Conservation (phyloP, 2,329 filamentous ascomycete species). For the Colletotrichum sp. region DNA sequence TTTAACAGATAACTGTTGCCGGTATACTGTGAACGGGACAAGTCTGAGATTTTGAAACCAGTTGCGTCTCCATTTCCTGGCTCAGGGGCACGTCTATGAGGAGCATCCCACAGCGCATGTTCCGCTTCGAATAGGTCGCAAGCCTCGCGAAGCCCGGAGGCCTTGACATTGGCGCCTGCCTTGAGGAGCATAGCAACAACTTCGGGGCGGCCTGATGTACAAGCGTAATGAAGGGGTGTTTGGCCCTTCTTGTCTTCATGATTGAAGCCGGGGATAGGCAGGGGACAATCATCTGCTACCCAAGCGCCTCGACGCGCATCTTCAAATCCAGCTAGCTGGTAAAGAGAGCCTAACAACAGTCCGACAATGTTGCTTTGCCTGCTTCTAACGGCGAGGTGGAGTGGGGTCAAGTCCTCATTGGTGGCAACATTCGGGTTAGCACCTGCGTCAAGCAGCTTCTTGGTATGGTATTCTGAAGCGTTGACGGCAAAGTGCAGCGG, state of each 20-base stretch:
- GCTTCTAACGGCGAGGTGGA: constrained; percentile 43
- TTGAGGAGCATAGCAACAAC: constrained; percentile 29
- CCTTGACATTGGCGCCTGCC: constrained; percentile 24
- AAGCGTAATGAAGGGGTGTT: constrained; percentile 29
- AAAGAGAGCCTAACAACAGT: constrained; percentile 24
- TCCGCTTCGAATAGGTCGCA: constrained; percentile 23
- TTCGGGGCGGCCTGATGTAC: constrained; percentile 26
- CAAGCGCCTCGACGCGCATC: neutral
- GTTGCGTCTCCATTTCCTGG: neutral
- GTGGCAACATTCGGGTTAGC: constrained; percentile 36
- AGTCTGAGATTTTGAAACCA: neutral
- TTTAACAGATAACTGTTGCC: neutral
- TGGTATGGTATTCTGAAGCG: constrained; percentile 24
- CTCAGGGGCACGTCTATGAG: neutral
- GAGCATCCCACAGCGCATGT: neutral
- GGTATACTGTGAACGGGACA: neutral
- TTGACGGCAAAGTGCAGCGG: constrained; percentile 29
- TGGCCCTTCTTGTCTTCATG: neutral
- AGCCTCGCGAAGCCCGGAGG: constrained; percentile 18
- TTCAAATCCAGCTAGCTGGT: neutral
- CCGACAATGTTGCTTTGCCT: constrained; percentile 38
- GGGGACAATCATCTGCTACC: accelerated
- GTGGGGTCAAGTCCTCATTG: constrained; percentile 36
- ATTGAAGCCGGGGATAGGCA: neutral
- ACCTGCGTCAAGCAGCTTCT: constrained; percentile 37